Percentiles rank a stretch among this genome's conserved stretches.
Conservation (phyloP, 371 early-diverging fungal genomes). For the Rhizomucor miehei region DNA sequence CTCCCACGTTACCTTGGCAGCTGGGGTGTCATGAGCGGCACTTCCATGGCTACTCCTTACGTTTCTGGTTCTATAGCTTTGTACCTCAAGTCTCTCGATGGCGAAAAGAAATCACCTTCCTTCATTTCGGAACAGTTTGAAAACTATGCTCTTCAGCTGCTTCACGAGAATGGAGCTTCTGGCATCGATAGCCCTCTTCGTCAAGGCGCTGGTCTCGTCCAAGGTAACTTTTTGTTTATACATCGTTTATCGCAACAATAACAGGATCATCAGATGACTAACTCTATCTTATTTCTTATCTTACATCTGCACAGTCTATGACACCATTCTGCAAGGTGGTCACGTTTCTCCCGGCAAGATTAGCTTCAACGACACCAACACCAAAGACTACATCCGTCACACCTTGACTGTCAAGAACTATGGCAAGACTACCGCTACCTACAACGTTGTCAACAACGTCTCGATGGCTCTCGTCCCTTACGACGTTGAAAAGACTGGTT, state of each 20-base stretch:
- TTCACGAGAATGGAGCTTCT: constrained; percentile 16
- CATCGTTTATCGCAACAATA: too few relatives aligned
- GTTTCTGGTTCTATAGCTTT: constrained; percentile 64
- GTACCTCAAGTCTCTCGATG: constrained; percentile 33
- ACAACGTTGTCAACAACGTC: constrained; percentile 37
- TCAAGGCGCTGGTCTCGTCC: constrained; percentile 74
- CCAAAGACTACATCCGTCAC: constrained; percentile 30
- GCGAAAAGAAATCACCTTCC: constrained; percentile 12
- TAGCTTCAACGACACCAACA: constrained; percentile 62
- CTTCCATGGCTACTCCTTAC: constrained; percentile 73
- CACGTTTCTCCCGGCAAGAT: constrained; percentile 57
- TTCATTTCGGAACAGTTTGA: constrained; percentile 32
- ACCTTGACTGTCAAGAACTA: constrained; percentile 54
- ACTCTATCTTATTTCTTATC: background rate
- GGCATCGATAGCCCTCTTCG: constrained; percentile 28
- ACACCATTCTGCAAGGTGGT: constrained; percentile 49
- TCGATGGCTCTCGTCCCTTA: constrained; percentile 35
- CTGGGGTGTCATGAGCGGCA: constrained; percentile 63
- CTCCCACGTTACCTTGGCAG: constrained; percentile 35
- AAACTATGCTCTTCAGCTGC: constrained; percentile 45
- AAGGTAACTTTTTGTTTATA: too few relatives aligned
- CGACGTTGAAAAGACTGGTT: constrained; percentile 15
- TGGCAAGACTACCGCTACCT: constrained; percentile 48
- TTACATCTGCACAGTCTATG: constrained; percentile 24
- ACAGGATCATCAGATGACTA: background rate